phyloP scores from a whole-genome alignment of 2,329 filamentous ascomycete genomes.

The Pyrenophora tritici-repentis region DNA sequence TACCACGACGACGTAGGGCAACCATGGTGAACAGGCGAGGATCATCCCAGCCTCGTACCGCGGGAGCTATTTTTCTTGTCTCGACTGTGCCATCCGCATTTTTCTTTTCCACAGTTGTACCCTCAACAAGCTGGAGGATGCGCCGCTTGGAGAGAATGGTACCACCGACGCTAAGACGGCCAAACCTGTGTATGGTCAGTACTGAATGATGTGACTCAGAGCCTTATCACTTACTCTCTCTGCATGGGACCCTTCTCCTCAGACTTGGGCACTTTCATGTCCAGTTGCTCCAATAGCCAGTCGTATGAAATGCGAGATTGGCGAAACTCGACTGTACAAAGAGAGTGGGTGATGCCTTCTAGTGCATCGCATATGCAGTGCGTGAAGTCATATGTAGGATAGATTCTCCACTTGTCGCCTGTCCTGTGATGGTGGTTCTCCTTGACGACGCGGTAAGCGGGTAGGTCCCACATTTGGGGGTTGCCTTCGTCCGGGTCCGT shows the following conservation, averaged over 20 bases:
- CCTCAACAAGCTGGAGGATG: constrained; percentile 77
- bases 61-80: constrained; percentile 49
- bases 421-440: constrained; percentile 77
- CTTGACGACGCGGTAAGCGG: constrained; percentile 83
- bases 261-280: constrained; percentile 71
- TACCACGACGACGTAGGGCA: constrained; percentile 78
- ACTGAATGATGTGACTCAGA: background rate
- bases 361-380: constrained; percentile 92
- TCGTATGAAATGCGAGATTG: constrained; percentile 86
- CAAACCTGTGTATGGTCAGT: constrained; percentile 51
- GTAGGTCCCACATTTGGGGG: constrained; percentile 95
- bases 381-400: constrained; percentile 92
- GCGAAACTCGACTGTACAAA: constrained; percentile 93
- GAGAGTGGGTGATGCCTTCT: constrained; percentile 86
- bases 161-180: constrained; percentile 77
- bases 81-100: constrained; percentile 50
- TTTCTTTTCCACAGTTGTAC: constrained; percentile 54
- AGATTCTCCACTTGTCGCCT: constrained; percentile 84
- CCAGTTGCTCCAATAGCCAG: constrained; percentile 81
- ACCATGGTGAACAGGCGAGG: constrained; percentile 88
- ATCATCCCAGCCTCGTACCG: constrained; percentile 88
- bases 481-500: constrained; percentile 69
- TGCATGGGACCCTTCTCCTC: constrained; percentile 74
- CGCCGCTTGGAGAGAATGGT: constrained; percentile 88
- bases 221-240: constrained; percentile 65